Conservation (phyloP, 192 early-diverging fungal species). For the Phycomyces nitens region DNA sequence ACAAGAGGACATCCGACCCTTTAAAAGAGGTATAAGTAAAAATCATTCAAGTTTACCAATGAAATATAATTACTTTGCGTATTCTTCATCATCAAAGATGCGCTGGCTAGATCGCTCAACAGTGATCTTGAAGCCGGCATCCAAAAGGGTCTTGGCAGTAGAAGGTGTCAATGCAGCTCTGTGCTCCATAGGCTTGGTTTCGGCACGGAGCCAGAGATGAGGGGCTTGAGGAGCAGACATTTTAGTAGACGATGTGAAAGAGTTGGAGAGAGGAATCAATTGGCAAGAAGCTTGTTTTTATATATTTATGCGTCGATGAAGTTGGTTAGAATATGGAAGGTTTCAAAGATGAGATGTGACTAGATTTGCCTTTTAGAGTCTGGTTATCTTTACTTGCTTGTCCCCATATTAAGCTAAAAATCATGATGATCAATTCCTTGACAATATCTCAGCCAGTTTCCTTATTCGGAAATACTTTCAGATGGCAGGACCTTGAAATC, state of each 20-base stretch:
- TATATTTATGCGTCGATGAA: conserved; percentile 5
- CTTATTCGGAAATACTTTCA: conserved; percentile 15
- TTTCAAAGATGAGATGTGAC: conserved; percentile 10
- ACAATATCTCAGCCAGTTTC: conserved; percentile 17
- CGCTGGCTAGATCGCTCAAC: conserved; percentile 80
- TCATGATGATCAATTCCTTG: not conserved
- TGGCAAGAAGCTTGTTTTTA: too few species aligned
- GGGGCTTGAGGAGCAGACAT: conserved; percentile 11
- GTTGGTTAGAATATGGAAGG: not conserved
- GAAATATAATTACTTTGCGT: conserved; percentile 53
- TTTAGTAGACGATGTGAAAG: not conserved
- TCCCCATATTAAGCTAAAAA: not conserved
- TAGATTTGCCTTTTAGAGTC: not conserved
- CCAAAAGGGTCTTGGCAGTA: conserved; percentile 76
- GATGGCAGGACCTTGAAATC: conserved; percentile 10
- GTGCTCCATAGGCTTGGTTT: conserved; percentile 97
- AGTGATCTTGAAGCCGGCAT: conserved; percentile 81
- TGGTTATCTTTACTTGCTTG: not conserved
- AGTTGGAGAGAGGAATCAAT: not conserved
- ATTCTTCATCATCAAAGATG: conserved; percentile 90
- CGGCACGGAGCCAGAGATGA: conserved; percentile 92
- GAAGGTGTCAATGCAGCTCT: conserved; percentile 88
- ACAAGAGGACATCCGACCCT: conserved; percentile 82
- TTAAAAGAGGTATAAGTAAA: not conserved
- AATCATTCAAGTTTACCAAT: not conserved